Evolutionary conservation across 345 rosid genomes (phyloP), one percentile per base, ranked within the genome.

Genomic region (Excoecaria cochinchinensis): DNA sequence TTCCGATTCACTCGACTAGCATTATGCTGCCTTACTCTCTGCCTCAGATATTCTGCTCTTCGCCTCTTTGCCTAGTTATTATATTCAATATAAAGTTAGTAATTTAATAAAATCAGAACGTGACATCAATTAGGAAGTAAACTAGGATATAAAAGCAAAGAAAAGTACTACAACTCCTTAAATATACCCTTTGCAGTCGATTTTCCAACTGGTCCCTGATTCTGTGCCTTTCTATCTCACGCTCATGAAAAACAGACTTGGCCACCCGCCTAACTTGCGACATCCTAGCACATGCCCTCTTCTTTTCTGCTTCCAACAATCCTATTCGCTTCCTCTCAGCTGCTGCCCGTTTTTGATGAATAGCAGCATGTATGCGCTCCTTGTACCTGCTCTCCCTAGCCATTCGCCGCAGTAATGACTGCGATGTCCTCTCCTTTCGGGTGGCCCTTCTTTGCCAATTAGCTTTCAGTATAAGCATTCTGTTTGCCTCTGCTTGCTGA

Each of bases 271-370:
- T 91, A 57, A 90, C 97, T 84, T 89, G 92, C 76, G 78, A 76
- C 73, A 92, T 68, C 80, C 98, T 89, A 67, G 98, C 95, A 83
- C 83, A 70, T 70, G 98, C 98, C 79, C 87, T 87, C 85, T 85
- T 92, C 88, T 84, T 90, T 86, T 93, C 99, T 19, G 89, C 97
- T 80, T 96, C 99, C 73, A 96, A 78, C 80, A 96, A 83, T 66
- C 90, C 91, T 65, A 89, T 73, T 50, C 99, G 88, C 84, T 96
- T 96, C 86, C 84, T 92, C 90, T 96, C 98, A 22, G 99, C 98
- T 80, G 95, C 92, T 21, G 69, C 85, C 75, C 99, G 92, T 80
- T 92, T 96, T 84, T 96, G 97, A 83, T 89, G 87, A 55, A 93
- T 93, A 15, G 97, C 90, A 70, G 98, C 91, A 74, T 84, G 80